phyloP scores from a whole-genome alignment of 116 monocot species.

The Posidonia oceanica region DNA sequence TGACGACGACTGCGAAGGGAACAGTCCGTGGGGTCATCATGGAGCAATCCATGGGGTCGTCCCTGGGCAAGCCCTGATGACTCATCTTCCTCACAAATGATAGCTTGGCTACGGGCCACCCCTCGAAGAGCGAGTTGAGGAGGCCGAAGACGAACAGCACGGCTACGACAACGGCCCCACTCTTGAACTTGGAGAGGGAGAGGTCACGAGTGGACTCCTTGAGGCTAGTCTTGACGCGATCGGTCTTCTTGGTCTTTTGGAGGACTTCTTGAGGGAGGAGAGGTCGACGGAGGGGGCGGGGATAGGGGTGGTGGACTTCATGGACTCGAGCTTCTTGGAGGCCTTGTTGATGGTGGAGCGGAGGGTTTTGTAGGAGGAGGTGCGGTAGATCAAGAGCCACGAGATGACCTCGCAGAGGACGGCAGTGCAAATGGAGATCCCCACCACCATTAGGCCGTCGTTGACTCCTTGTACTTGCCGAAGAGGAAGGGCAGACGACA shows the following conservation, averaged over 20 bases:
- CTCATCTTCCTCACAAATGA: slow-evolving; percentile 94
- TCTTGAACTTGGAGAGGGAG: slow-evolving; percentile 93
- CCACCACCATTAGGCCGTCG: slow-evolving; percentile 53
- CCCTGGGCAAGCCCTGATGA: slow-evolving; percentile 59
- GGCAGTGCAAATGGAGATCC: slow-evolving; percentile 71
- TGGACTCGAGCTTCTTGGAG: slow-evolving; percentile 81
- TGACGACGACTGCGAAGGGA: slow-evolving; percentile 71
- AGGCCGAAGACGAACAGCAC: slow-evolving; percentile 94
- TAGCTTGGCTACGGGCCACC: slow-evolving; percentile 75
- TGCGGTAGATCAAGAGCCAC: slow-evolving; percentile 95
- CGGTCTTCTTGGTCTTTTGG: slow-evolving; percentile 76
- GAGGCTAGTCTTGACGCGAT: slow-evolving; percentile 85
- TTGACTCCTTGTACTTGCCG: slow-evolving; percentile 49
- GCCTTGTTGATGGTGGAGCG: slow-evolving; percentile 80
- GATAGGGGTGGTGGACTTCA: slow-evolving; percentile 42
- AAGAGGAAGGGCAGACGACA: slow-evolving; percentile 7
- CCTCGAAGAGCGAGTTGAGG: slow-evolving; percentile 95
- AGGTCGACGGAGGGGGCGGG: slow-evolving; percentile 12
- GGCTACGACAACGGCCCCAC: slow-evolving; percentile 78
- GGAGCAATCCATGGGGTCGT: slow-evolving; percentile 72
- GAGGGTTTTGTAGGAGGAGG: slow-evolving; percentile 84
- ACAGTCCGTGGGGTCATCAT: slow-evolving; percentile 90
- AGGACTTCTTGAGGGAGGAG: slow-evolving; percentile 23
- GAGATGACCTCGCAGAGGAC: slow-evolving; percentile 89
- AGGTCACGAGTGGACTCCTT: slow-evolving; percentile 95